Conservation (phyloP, 2,329 filamentous ascomycete genomes). For the Alternaria brassicicola region DNA sequence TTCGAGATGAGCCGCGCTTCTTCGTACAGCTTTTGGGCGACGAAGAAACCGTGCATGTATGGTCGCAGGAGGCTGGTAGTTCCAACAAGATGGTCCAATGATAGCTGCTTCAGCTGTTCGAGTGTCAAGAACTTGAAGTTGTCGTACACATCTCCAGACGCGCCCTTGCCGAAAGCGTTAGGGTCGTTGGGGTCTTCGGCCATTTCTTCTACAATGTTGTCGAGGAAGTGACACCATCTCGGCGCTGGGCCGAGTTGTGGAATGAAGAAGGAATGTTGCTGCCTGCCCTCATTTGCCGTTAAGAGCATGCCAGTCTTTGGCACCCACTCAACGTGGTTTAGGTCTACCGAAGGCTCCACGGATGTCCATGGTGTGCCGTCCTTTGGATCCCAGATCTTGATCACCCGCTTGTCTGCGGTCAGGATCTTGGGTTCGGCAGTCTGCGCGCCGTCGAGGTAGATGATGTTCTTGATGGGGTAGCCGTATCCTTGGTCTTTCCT, state of each 20-base stretch:
- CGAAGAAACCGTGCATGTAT: slow-evolving; percentile 99
- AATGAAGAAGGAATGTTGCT: slow-evolving; percentile 94
- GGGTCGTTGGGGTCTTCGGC: slow-evolving; percentile 77
- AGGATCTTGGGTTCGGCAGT: slow-evolving; percentile 74
- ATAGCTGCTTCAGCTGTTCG: slow-evolving; percentile 82
- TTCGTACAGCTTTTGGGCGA: slow-evolving; percentile 92
- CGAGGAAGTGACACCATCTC: slow-evolving; percentile 94
- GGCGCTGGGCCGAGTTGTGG: slow-evolving; percentile 92
- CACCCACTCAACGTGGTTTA: slow-evolving; percentile 93
- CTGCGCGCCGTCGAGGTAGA: slow-evolving; percentile 72
- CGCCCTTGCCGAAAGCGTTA: slow-evolving; percentile 59
- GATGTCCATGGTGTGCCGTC: slow-evolving; percentile 92
- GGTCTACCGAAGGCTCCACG: slow-evolving; percentile 90
- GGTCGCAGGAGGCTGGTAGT: slow-evolving; percentile 88
- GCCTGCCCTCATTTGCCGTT: slow-evolving; percentile 94
- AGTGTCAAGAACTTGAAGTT: slow-evolving; percentile 98
- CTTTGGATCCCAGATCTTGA: slow-evolving; percentile 91
- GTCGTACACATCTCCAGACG: slow-evolving; percentile 84
- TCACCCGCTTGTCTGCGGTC: slow-evolving; percentile 91
- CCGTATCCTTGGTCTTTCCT: slow-evolving; percentile 97
- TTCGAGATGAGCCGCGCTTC: slow-evolving; percentile 92
- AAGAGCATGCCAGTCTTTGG: slow-evolving; percentile 92
- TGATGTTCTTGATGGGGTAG: slow-evolving; percentile 85
- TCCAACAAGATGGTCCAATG: slow-evolving; percentile 85
- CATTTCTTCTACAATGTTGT: slow-evolving; percentile 99